Base-by-base conservation (phyloP, 768 basidiomycete genomes). In the Calocybe cyanea region DNA sequence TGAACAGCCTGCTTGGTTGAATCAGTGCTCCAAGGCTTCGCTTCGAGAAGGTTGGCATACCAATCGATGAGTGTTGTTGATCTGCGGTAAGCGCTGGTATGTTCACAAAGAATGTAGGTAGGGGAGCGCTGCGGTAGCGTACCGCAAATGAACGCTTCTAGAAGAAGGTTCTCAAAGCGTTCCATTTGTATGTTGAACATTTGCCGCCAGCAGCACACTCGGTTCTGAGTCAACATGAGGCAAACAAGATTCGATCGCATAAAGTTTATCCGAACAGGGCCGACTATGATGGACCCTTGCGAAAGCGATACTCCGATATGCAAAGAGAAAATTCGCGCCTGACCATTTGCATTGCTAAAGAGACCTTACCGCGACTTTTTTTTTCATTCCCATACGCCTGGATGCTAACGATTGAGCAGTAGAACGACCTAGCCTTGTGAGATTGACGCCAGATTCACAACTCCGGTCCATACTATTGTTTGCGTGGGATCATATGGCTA, bases 151-250 rank as follows among this genome's bases (percentile, higher is more conserved):
- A 31, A 45, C 41, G n/a, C 31, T 44, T 44, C 33, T 47, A 40
- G 48, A 43, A 53, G 25, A 17, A 18, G n/a, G 30, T 34, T 21
- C 21, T 14, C 37, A 38, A 40, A 38, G 39, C 51, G 37, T 39
- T 41, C 38, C 43, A 38, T 53, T 53, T 53, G 52, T 53, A 43
- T 5, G 44, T 39, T 33, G 25, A 28, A 38, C 14, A 28, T 18
- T 43, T 34, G 34, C 14, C 45, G 44, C 48, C 44, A 48, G 45
- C 45, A 49, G 41, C 38, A 30, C 30, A 37, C 32, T 46, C 52
- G 45, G 48, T 49, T 52, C 43, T 48, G 53, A 54, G 23, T 54
- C 53, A 54, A 50, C 49, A 54, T 54, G 53, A 54, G 53, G 53
- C 49, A 45, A 33, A 18, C 34, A 7, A 48, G 35, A 42, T 40